Evolutionary conservation across 2,329 filamentous ascomycete genomes (phyloP).

Genomic region (Penicillium sp.): DNA sequence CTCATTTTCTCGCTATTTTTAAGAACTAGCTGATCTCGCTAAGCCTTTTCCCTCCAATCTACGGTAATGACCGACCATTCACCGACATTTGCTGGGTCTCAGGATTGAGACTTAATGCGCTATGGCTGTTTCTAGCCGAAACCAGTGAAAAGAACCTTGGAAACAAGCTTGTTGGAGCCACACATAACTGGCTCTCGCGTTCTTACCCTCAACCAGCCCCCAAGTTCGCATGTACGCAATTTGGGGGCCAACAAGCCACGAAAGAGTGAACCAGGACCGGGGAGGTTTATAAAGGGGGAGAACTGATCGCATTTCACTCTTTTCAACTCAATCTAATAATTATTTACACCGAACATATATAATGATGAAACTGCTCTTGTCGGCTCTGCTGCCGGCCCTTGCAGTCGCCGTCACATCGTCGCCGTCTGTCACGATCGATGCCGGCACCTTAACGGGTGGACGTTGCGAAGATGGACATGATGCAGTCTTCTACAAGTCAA

Average conservation of each 20-base stretch:
- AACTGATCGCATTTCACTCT: too few species aligned
- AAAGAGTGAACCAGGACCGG: neutral
- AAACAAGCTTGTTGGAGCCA: neutral
- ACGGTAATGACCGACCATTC: too few species aligned
- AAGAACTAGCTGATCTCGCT: too few species aligned
- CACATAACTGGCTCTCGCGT: neutral
- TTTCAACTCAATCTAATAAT: too few species aligned
- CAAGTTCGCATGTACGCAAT: neutral
- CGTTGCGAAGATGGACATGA: conserved; percentile 15
- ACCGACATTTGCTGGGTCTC: too few species aligned
- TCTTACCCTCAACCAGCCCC: neutral
- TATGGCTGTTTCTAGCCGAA: neutral
- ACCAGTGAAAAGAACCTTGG: neutral
- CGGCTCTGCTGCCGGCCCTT: conserved; percentile 13
- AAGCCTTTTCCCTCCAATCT: too few species aligned
- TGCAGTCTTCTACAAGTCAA: conserved; percentile 24
- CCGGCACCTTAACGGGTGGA: conserved; percentile 24
- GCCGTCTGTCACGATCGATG: conserved; percentile 24
- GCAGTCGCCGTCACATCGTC: conserved; percentile 6
- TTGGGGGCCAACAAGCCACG: neutral
- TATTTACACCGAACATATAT: neutral
- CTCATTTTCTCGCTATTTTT: too few species aligned
- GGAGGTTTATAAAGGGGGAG: too few species aligned
- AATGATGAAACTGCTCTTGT: conserved; percentile 6
- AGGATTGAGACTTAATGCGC: too few species aligned